Evolutionary conservation across 2,329 filamentous ascomycete species (phyloP).

Genomic region (Fusarium annulatum): DNA sequence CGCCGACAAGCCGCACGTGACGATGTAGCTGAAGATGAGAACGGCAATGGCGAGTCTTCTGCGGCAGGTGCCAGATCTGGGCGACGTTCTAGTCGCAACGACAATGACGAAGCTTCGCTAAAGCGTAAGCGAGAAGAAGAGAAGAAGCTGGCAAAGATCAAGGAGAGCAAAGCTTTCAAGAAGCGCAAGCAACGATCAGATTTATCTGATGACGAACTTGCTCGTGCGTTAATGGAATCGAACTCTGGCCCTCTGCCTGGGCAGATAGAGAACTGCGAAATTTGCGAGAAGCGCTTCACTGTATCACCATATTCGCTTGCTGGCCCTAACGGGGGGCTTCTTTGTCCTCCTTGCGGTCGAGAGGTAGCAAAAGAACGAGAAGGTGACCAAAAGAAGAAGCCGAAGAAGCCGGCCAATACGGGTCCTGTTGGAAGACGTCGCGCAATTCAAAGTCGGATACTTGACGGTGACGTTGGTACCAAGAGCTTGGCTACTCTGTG

Average conservation of each 20-base stretch:
- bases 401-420: slow-evolving; percentile 62
- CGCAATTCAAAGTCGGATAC: slow-evolving; percentile 82
- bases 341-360: slow-evolving; percentile 85
- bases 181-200: slow-evolving; percentile 58
- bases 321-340: slow-evolving; percentile 84
- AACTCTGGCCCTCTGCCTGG: slow-evolving; percentile 72
- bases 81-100: slow-evolving; percentile 45
- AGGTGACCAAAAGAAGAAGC: slow-evolving; percentile 51
- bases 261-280: slow-evolving; percentile 88
- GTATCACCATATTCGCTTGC: slow-evolving; percentile 90
- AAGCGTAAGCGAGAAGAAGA: slow-evolving; percentile 59
- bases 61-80: slow-evolving; percentile 35
- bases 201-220: slow-evolving; percentile 60
- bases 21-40: slow-evolving; percentile 28
- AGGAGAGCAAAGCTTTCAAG: slow-evolving; percentile 68
- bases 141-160: slow-evolving; percentile 69
- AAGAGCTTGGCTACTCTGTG: slow-evolving; percentile 75
- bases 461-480: slow-evolving; percentile 79
- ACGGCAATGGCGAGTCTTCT: slow-evolving; percentile 37
- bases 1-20: slow-evolving; percentile 53
- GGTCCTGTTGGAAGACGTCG: slow-evolving; percentile 72
- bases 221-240: slow-evolving; percentile 60
- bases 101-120: slow-evolving; percentile 39
- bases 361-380: slow-evolving; percentile 72
- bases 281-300: slow-evolving; percentile 88